These are phyloP conservation scores for Aspergillus sp. DNA, from an alignment of 2,329 filamentous ascomycete genomes.

Conservation along the genomic window DNA sequence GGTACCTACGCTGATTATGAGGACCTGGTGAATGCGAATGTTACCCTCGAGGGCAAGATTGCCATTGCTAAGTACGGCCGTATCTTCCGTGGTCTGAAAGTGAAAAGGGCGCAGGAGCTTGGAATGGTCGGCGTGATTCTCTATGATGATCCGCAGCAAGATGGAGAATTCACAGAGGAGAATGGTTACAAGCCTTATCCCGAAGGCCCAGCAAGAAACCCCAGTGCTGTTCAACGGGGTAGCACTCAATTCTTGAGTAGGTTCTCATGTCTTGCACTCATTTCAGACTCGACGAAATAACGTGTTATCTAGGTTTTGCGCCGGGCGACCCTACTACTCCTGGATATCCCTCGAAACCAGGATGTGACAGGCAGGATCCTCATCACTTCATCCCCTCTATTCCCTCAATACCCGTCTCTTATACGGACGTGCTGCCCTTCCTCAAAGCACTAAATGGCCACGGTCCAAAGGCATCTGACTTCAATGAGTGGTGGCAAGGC, in stretches of 20 bases:
- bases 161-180: constrained; percentile 75
- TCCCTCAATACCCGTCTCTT: constrained; percentile 88
- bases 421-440: constrained; percentile 79
- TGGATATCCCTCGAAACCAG: constrained; percentile 89
- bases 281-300: not conserved
- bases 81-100: constrained; percentile 86
- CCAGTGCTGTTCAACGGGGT: constrained; percentile 85
- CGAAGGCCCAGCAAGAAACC: constrained; percentile 80
- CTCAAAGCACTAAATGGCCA: constrained; percentile 88
- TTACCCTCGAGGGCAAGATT: constrained; percentile 80
- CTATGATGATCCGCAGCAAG: constrained; percentile 86
- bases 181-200: constrained; percentile 81
- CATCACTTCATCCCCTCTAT: constrained; percentile 75
- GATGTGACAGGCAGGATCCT: constrained; percentile 71
- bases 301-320: constrained; percentile 47
- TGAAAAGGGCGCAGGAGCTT: constrained; percentile 87
- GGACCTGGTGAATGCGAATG: constrained; percentile 71
- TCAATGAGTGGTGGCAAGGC: constrained; percentile 71
- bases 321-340: constrained; percentile 84
- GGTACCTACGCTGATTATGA: constrained; percentile 84
- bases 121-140: constrained; percentile 84
- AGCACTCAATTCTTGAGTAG: constrained; percentile 79
- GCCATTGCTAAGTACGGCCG: constrained; percentile 81
- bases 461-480: constrained; percentile 72
- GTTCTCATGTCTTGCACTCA: constrained; percentile 28